phyloP scores from a whole-genome alignment of 1,284 basidiomycete species.

The Hemileia vastatrix region DNA sequence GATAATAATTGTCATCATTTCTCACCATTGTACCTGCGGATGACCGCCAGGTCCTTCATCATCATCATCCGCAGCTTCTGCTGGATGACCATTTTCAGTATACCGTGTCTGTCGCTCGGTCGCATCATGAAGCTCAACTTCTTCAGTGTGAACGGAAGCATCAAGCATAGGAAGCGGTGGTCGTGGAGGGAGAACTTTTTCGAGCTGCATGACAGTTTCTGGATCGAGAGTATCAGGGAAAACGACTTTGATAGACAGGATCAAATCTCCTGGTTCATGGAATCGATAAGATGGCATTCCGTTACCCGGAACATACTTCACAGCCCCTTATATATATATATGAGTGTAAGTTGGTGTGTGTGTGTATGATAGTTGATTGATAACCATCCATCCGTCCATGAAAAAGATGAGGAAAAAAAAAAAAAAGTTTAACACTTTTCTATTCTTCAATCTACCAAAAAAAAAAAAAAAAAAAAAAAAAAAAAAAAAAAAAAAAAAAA shows the following conservation, averaged over 20 bases:
- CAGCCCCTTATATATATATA: conserved; percentile 53
- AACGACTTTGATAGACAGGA: conserved; percentile 71
- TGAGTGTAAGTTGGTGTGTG: too few species aligned
- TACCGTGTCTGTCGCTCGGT: conserved; percentile 62
- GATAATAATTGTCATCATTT: neutral
- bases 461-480: neutral
- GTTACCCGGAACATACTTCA: conserved; percentile 86
- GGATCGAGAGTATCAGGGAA: conserved; percentile 80
- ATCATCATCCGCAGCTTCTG: conserved; percentile 69
- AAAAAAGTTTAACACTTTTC: neutral
- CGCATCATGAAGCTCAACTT: conserved; percentile 72
- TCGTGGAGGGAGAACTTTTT: conserved; percentile 76
- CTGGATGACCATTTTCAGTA: conserved; percentile 49
- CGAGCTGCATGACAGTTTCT: conserved; percentile 62
- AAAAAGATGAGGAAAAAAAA: neutral
- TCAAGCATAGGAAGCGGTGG: conserved; percentile 59
- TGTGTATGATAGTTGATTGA: too few species aligned
- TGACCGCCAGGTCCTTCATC: conserved; percentile 46
- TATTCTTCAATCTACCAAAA: too few species aligned
- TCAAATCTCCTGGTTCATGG: conserved; percentile 91
- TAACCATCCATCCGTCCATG: too few species aligned
- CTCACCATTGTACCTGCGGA: conserved; percentile 22
- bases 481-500: too few species aligned
- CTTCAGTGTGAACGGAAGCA: conserved; percentile 65
- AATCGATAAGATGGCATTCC: conserved; percentile 98